Percentiles rank a stretch among this genome's conserved stretches.
phyloP scores from a whole-genome alignment of 2,329 filamentous ascomycete species.

The Claviceps spartinae region DNA sequence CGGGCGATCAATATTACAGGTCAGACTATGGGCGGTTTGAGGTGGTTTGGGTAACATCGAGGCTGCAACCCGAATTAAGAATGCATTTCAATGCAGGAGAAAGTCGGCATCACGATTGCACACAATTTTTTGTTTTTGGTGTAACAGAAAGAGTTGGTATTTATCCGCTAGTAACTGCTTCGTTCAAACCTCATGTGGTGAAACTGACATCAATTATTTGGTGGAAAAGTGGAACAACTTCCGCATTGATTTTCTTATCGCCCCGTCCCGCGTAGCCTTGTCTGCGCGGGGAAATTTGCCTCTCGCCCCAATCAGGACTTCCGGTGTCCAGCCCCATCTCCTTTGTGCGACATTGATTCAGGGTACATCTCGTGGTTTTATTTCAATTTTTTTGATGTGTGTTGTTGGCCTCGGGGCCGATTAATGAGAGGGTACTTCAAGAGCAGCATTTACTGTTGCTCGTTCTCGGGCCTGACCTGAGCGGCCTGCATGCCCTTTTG shows the following conservation, averaged over 20 bases:
- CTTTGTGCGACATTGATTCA: neutral
- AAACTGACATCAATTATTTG: constrained; percentile 3
- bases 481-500: constrained; percentile 9
- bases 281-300: neutral
- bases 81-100: too few species aligned
- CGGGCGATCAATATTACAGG: too few species aligned
- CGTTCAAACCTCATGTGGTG: constrained; percentile 1
- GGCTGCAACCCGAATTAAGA: too few species aligned
- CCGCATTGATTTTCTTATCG: neutral
- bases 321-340: neutral
- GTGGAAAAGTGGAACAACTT: constrained; percentile 3
- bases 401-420: neutral
- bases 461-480: constrained; percentile 13
- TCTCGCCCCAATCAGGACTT: neutral
- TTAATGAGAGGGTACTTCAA: neutral
- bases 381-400: neutral
- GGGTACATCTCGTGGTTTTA: neutral
- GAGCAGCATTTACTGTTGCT: neutral
- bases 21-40: too few species aligned
- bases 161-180: constrained; percentile 3
- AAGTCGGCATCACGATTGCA: neutral
- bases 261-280: neutral
- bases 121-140: neutral
- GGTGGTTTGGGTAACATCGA: too few species aligned
- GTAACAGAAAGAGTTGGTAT: constrained; percentile 3